Percentiles rank a stretch among this genome's conserved stretches.
phyloP scores from a whole-genome alignment of 108 stramenopile species.

The Chaetoceros muelleri region DNA sequence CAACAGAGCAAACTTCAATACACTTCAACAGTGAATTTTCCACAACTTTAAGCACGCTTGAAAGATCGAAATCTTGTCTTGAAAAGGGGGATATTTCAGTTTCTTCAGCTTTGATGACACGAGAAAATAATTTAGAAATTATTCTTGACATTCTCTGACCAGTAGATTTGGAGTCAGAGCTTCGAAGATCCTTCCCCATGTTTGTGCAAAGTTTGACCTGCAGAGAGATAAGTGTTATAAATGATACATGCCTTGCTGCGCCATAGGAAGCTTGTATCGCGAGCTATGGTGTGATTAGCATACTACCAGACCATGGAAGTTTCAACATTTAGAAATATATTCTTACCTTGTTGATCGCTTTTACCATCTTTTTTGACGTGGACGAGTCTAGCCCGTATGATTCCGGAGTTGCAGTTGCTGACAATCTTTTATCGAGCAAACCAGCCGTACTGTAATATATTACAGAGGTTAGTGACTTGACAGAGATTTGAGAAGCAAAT shows the following conservation, averaged over 20 bases:
- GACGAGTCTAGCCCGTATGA: constrained; percentile 25
- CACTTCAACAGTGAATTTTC: constrained; percentile 21
- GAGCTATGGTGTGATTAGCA: no score
- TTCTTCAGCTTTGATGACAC: constrained; percentile 61
- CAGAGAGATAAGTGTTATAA: constrained; percentile 45
- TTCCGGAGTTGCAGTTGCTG: constrained; percentile 7
- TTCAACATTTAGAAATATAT: no score
- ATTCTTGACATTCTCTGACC: constrained; percentile 42
- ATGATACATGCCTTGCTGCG: constrained; percentile 22
- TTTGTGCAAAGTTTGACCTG: constrained; percentile 42
- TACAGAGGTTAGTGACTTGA: constrained; percentile 37
- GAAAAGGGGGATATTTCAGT: constrained; percentile 21
- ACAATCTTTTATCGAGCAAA: constrained; percentile 58
- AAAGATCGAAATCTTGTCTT: constrained; percentile 31
- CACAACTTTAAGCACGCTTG: constrained; percentile 37
- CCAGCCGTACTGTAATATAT: constrained; percentile 39
- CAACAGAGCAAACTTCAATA: constrained; percentile 5
- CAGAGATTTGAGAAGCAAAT: constrained; percentile 19
- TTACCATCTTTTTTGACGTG: constrained; percentile 46
- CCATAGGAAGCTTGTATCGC: constrained; percentile 55
- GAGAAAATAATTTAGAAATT: constrained; percentile 45
- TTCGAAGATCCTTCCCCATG: not conserved
- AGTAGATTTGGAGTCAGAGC: constrained; percentile 23
- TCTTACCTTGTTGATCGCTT: constrained; percentile 64
- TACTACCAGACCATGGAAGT: no score